phyloP scores from a whole-genome alignment of 345 rosid genomes.

The Rhodamnia rubescens region DNA sequence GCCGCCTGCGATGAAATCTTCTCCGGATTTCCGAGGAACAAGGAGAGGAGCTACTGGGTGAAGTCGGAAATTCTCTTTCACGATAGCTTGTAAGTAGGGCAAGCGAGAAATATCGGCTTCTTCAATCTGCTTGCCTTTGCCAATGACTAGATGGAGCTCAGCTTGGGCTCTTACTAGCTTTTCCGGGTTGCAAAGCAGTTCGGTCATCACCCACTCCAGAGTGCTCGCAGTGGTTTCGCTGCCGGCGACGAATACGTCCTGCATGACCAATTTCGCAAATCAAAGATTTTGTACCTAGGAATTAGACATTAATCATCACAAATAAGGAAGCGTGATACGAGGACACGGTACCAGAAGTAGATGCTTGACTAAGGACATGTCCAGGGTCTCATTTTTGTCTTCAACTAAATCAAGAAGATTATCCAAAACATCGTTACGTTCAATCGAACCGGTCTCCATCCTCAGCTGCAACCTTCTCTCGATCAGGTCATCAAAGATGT shows the following conservation, averaged over 20 bases:
- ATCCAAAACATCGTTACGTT: conserved; percentile 21
- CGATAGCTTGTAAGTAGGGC: background rate
- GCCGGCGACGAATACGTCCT: background rate
- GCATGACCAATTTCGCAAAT: background rate
- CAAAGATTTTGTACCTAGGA: background rate
- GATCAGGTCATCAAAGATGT: background rate
- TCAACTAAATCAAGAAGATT: conserved; percentile 14
- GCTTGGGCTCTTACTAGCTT: background rate
- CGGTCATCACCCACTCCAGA: background rate
- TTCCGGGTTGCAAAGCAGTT: background rate
- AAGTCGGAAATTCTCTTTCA: background rate
- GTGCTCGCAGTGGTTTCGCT: background rate
- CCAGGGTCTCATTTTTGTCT: conserved; percentile 4
- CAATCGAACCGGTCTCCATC: background rate
- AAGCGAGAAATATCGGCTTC: background rate
- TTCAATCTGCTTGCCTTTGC: background rate
- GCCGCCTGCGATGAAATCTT: background rate
- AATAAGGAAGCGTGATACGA: background rate
- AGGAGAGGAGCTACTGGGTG: background rate
- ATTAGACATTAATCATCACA: background rate
- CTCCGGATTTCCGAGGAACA: background rate
- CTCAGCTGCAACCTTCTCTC: background rate
- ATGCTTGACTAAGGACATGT: background rate
- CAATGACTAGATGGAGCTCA: background rate
- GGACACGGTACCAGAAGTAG: background rate